Conservation (phyloP, 163 green algal genomes). For the Smithsoniella earleae region DNA sequence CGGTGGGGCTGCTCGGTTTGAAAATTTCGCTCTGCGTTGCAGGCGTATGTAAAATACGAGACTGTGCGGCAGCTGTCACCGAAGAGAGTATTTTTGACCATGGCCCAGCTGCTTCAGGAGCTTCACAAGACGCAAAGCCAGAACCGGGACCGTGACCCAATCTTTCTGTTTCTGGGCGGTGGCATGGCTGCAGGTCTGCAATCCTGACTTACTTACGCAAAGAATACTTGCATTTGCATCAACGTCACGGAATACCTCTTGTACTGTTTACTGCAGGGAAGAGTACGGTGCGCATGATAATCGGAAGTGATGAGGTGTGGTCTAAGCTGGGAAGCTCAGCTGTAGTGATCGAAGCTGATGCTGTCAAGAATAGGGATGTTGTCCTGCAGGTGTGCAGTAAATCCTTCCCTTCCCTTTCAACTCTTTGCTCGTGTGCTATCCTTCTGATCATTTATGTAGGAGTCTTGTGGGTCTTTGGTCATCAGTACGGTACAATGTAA, state of each 20-base stretch:
- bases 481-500: no score
- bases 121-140: background rate
- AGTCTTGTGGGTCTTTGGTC: background rate
- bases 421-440: background rate
- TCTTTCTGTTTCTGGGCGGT: conserved; percentile 51
- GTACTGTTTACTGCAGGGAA: conserved; percentile 39
- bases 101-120: conserved; percentile 29
- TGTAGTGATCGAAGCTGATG: conserved; percentile 53
- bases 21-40: background rate
- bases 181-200: conserved; percentile 48
- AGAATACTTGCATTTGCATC: background rate
- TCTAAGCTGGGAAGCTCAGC: conserved; percentile 44
- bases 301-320: conserved; percentile 48
- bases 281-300: conserved; percentile 51
- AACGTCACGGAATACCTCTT: background rate
- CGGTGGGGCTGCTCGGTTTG: background rate
- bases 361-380: conserved; percentile 52
- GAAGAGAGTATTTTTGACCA: conserved; percentile 6
- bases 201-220: background rate
- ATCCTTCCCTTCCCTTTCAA: background rate
- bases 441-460: background rate
- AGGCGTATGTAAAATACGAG: conserved; percentile 14
- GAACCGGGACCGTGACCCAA: conserved; percentile 32
- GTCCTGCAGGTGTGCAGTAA: conserved; percentile 36
- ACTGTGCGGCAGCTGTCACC: background rate